phyloP scores from a whole-genome alignment of 176 grass and related monocot genomes.

The Avena eriantha region DNA sequence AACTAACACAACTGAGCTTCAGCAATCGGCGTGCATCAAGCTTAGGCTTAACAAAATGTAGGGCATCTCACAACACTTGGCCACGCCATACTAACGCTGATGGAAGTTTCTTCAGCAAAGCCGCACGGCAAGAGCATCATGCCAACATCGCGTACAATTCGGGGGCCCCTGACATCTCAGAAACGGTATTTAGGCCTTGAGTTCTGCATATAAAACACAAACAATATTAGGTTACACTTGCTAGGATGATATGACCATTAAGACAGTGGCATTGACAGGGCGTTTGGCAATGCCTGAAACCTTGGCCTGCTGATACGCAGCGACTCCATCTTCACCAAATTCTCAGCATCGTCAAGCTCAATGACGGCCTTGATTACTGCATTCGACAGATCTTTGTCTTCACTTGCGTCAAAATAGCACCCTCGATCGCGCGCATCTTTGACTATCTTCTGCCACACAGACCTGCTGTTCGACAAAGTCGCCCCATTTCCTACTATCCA shows the following conservation, averaged over 20 bases:
- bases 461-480: conserved; percentile 45
- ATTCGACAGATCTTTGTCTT: conserved; percentile 46
- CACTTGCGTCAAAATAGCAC: conserved; percentile 44
- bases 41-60: conserved; percentile 22
- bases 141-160: not conserved
- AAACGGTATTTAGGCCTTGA: not conserved
- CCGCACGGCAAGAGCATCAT: not conserved
- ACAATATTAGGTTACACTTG: not conserved
- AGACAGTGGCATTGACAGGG: not conserved
- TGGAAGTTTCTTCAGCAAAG: not conserved
- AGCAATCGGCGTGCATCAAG: not conserved
- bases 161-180: not conserved
- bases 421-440: conserved; percentile 30
- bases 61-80: not conserved
- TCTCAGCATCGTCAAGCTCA: conserved; percentile 36
- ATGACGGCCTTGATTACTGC: conserved; percentile 40
- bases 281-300: conserved; percentile 33
- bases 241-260: not conserved
- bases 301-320: conserved; percentile 26
- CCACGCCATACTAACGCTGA: not conserved
- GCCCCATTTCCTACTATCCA: conserved; percentile 57
- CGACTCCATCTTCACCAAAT: conserved; percentile 31
- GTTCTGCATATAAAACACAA: conserved; percentile 17
- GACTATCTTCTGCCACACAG: conserved; percentile 54
- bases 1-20: not conserved